Evolutionary conservation across 148 eudicot genomes (phyloP).

Genomic region (Cornus controversa): DNA sequence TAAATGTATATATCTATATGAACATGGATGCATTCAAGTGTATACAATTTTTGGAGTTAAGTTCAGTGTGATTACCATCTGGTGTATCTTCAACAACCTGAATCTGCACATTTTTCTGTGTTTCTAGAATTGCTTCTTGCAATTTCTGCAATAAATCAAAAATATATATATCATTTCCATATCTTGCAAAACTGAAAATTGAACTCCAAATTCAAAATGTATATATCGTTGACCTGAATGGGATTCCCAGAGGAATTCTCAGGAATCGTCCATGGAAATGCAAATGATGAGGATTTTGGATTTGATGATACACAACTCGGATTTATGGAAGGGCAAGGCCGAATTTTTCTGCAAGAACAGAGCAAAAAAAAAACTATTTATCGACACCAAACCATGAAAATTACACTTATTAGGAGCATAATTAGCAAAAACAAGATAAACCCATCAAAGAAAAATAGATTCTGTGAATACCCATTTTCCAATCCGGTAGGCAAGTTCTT

Average conservation of each 20-base stretch:
- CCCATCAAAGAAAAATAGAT: background rate
- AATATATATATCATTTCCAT: background rate
- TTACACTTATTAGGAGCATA: background rate
- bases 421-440: background rate
- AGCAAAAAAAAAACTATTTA: background rate
- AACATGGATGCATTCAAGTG: background rate
- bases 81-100: constrained; percentile 73
- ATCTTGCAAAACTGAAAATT: background rate
- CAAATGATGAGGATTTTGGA: constrained; percentile 67
- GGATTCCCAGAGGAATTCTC: constrained; percentile 50
- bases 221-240: constrained; percentile 49
- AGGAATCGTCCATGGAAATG: constrained; percentile 83
- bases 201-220: background rate
- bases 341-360: constrained; percentile 62
- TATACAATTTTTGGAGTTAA: background rate
- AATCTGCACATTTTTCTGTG: constrained; percentile 83
- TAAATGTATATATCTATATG: background rate
- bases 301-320: constrained; percentile 89
- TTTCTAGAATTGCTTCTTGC: constrained; percentile 72
- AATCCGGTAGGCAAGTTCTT: constrained; percentile 77
- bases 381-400: background rate
- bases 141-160: constrained; percentile 46
- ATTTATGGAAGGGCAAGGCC: constrained; percentile 83
- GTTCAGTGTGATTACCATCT: constrained; percentile 43
- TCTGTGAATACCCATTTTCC: constrained; percentile 70